A percentile compares a stretch with the other conserved stretches of the same genome.
These are phyloP conservation scores for Neoarthrinium moseri DNA, from an alignment of 2,329 filamentous ascomycete genomes.

Conservation along the genomic window DNA sequence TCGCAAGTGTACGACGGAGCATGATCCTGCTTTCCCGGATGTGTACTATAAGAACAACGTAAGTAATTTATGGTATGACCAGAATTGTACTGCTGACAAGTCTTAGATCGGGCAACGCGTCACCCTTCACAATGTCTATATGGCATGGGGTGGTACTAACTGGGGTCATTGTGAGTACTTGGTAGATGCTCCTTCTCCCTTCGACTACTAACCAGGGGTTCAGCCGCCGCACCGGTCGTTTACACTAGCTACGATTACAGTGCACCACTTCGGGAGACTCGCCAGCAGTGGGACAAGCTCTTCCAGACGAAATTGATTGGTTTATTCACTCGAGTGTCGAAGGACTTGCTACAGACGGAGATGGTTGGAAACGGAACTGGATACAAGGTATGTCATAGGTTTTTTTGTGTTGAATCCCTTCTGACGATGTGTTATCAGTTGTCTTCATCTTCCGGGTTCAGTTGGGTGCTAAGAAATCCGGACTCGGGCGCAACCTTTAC, in stretches of 20 bases:
- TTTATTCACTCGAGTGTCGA: slow-evolving; percentile 51
- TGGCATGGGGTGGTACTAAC: slow-evolving; percentile 54
- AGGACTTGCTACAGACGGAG: slow-evolving; percentile 47
- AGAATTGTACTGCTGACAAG: not conserved
- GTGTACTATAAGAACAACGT: slow-evolving; percentile 55
- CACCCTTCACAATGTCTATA: slow-evolving; percentile 49
- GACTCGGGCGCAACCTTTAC: slow-evolving; percentile 50
- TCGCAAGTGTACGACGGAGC: not conserved
- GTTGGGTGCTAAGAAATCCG: slow-evolving; percentile 51
- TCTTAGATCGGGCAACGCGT: slow-evolving; percentile 41
- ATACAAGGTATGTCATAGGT: slow-evolving; percentile 22
- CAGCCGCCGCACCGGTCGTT: slow-evolving; percentile 44
- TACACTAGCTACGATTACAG: slow-evolving; percentile 45
- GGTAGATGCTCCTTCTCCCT: not conserved
- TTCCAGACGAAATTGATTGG: slow-evolving; percentile 54
- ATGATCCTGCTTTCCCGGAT: slow-evolving; percentile 47
- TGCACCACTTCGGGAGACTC: slow-evolving; percentile 52
- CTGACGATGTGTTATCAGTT: too few species aligned
- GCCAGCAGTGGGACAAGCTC: slow-evolving; percentile 50
- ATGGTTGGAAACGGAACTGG: slow-evolving; percentile 56
- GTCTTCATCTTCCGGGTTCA: slow-evolving; percentile 39
- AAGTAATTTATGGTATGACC: not conserved
- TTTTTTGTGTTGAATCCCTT: too few species aligned
- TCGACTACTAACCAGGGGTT: slow-evolving; percentile 2
- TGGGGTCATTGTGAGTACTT: slow-evolving; percentile 44